Base-by-base conservation (phyloP, 202 grass and related monocot species). In the Zizania palustris region DNA sequence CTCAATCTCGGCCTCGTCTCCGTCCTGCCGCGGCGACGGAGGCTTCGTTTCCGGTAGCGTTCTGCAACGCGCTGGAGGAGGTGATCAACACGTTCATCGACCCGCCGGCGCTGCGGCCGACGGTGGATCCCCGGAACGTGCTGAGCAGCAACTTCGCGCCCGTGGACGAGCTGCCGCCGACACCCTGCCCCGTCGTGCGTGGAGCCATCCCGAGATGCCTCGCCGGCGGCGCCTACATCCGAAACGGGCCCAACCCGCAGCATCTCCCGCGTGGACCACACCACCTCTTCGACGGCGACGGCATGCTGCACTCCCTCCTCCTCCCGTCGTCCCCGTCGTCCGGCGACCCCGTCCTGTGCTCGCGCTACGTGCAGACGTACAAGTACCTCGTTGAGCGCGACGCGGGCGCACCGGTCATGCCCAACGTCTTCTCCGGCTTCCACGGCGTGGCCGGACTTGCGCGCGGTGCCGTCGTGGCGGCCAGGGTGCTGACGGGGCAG, bases 201-300 rank as follows among this genome's bases (percentile, higher is more conserved):
- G 93, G 93, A 63, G 43, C 84, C 85, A 93, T 97, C 20, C 93
- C 93, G 1, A 60, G 81, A 2, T 97, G 90, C 83, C 93, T 97
- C 20, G 83, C 77, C 33, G 93, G 93, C 3, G 93, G 93, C 3
- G 87, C 93, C 49, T 97, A 97, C 88, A 93, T 97, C 78, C 93
- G 90, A 67, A 97, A 97, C 78, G 93, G 93, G 11, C 93, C 93
- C 12, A 97, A 97, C 79, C 93, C 93, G 37, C 93, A 97, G 84
- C 70, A 89, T 62, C 86, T 91, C 38, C 90, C 85, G 3, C 63
- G 83, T 22, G 93, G 93, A 3, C 83, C 90, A n/a, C 83, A 91
- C 71, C 93, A 97, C 57, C 86, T 97, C 53, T 97, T 97, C 74
- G 90, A 97, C 60, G 90, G 90, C 28, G 90, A 97, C 45, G 93